Percentiles rank a stretch among this genome's conserved stretches.
These are phyloP conservation scores for Colletotrichum graminicola DNA, from an alignment of 2,329 filamentous ascomycete genomes.

Conservation along the genomic window DNA sequence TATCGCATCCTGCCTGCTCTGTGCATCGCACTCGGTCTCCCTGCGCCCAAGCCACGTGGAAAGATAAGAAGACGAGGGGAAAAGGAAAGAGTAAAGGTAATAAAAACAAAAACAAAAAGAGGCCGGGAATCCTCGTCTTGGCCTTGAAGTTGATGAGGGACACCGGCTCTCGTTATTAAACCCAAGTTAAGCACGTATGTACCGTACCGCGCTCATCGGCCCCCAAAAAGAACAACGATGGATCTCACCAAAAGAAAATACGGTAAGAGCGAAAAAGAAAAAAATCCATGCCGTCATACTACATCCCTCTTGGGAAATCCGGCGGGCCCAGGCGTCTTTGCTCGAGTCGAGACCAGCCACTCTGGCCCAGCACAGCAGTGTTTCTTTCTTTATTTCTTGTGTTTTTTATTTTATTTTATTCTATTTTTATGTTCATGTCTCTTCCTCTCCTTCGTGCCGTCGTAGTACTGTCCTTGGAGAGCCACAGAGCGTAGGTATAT, in stretches of 20 bases:
- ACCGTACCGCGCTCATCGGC: constrained; percentile 21
- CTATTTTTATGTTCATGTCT: too few species aligned
- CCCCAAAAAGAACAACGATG: constrained; percentile 11
- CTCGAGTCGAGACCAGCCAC: constrained; percentile 21
- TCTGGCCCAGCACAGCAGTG: neutral
- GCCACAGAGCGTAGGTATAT: too few species aligned
- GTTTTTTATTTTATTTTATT: neutral
- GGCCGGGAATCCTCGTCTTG: neutral
- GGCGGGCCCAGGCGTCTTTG: constrained; percentile 30
- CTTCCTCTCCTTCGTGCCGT: neutral
- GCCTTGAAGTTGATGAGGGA: neutral
- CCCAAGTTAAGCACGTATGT: constrained; percentile 3
- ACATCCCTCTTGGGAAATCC: constrained; percentile 21
- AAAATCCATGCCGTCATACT: constrained; percentile 40
- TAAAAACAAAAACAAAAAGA: neutral
- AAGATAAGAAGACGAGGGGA: neutral
- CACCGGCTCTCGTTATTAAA: neutral
- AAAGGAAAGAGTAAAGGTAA: neutral
- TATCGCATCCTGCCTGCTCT: constrained; percentile 1
- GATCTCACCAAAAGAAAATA: constrained; percentile 5
- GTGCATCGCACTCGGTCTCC: constrained; percentile 24
- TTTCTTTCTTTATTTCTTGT: too few species aligned
- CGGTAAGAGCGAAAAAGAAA: neutral
- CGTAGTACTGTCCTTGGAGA: constrained; percentile 3
- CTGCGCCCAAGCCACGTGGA: constrained; percentile 7